A percentile compares a stretch with the other conserved stretches of the same genome.
These are phyloP conservation scores for Breynia disticha DNA, from an alignment of 441 rosid genomes.

Conservation along the genomic window DNA sequence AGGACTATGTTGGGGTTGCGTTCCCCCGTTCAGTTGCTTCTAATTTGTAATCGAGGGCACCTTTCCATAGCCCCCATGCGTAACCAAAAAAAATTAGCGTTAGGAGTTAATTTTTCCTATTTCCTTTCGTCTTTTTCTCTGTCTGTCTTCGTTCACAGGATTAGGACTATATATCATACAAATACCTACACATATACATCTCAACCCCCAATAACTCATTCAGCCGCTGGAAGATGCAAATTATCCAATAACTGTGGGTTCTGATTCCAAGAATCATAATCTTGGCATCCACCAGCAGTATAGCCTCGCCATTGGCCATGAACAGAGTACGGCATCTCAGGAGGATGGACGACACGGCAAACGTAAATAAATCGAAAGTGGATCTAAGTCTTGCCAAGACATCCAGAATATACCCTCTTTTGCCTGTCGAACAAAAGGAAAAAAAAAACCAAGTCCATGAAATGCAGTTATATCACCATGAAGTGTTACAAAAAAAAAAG, in stretches of 20 bases:
- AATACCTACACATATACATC: constrained; percentile 67
- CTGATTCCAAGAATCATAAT: constrained; percentile 97
- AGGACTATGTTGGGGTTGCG: too few relatives aligned
- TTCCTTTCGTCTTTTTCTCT: constrained; percentile 19
- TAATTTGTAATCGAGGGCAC: too few relatives aligned
- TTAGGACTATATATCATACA: constrained; percentile 32
- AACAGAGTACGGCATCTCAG: constrained; percentile 97
- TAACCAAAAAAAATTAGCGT: constrained; percentile 14
- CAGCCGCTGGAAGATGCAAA: constrained; percentile 6
- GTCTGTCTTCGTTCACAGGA: constrained; percentile 36
- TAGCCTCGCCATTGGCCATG: constrained; percentile 97
- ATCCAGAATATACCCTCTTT: constrained; percentile 99
- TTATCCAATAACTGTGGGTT: constrained; percentile 69
- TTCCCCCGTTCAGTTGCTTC: too few relatives aligned
- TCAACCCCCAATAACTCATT: constrained; percentile 14
- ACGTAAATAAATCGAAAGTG: constrained; percentile 98
- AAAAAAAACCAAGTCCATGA: constrained; percentile 13
- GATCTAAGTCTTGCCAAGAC: constrained; percentile 99
- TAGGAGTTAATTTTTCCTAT: constrained; percentile 22
- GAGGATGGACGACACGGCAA: constrained; percentile 95
- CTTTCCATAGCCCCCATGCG: too few relatives aligned
- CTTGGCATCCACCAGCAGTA: constrained; percentile 99
- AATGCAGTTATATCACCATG: constrained; percentile 1
- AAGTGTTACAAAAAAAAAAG: background rate
- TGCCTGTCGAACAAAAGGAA: constrained; percentile 56